Evolutionary conservation across 2,329 filamentous ascomycete genomes (phyloP).

Genomic region (Aspergillus costaricaensis): DNA sequence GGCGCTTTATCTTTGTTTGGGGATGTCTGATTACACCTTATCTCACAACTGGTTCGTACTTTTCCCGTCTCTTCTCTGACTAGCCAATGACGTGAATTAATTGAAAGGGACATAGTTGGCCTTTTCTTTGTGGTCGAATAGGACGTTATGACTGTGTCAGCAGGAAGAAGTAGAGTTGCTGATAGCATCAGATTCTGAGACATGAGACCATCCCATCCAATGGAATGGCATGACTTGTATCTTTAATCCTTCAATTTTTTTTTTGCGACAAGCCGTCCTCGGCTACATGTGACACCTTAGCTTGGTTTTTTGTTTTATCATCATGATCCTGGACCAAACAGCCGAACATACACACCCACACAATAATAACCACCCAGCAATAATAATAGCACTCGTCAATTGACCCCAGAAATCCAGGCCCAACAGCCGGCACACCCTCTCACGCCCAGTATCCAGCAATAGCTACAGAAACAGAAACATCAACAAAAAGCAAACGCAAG

Average conservation of each 20-base stretch:
- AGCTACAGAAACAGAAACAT: too few relatives aligned
- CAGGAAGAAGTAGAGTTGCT: neutral
- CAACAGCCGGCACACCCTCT: too few relatives aligned
- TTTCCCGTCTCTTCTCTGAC: neutral
- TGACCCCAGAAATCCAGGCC: too few relatives aligned
- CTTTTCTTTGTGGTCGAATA: neutral
- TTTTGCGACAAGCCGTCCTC: too few relatives aligned
- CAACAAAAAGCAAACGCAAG: too few relatives aligned
- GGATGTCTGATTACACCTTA: conserved; percentile 1
- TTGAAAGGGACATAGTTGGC: neutral
- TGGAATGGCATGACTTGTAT: conserved; percentile 2
- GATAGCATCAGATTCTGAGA: conserved; percentile 5
- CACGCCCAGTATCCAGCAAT: too few relatives aligned
- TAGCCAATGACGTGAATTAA: neutral
- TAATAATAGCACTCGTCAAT: too few relatives aligned
- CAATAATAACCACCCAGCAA: too few relatives aligned
- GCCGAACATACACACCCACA: too few relatives aligned
- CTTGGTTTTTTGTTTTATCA: neutral
- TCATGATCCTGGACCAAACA: too few relatives aligned
- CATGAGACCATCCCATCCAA: conserved; percentile 4
- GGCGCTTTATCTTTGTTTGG: conserved; percentile 3
- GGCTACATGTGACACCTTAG: too few relatives aligned
- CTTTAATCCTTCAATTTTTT: neutral
- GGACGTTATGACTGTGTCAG: neutral
- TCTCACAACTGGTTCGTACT: neutral